Conservation (phyloP, 768 basidiomycete genomes). For the Lyophyllum decastes region DNA sequence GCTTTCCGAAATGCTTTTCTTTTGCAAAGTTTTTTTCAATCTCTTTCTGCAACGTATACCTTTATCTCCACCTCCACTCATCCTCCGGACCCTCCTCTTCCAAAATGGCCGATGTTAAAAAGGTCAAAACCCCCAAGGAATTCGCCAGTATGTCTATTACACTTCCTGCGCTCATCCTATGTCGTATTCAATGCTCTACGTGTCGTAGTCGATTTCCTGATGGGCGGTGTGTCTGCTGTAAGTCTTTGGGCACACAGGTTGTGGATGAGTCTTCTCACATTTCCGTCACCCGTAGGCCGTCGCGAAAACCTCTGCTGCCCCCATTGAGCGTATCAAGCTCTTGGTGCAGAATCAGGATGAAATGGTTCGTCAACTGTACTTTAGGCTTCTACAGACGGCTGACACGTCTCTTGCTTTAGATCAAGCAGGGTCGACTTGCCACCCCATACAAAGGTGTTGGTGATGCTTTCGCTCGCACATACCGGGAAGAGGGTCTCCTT, state of each 20-base stretch:
- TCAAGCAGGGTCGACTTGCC: slow-evolving; percentile 98
- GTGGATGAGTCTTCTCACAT: slow-evolving; percentile 19
- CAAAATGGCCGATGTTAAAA: slow-evolving; percentile 85
- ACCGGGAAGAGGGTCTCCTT: slow-evolving; percentile 91
- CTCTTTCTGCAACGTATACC: slow-evolving; percentile 39
- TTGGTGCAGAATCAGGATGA: slow-evolving; percentile 99
- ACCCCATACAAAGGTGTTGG: slow-evolving; percentile 94
- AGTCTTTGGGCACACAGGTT: slow-evolving; percentile 25
- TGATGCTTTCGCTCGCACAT: slow-evolving; percentile 92
- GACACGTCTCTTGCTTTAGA: slow-evolving; percentile 55
- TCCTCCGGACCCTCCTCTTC: slow-evolving; percentile 39
- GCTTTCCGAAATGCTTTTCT: slow-evolving; percentile 49
- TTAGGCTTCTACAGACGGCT: slow-evolving; percentile 13
- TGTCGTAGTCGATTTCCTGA: slow-evolving; percentile 83
- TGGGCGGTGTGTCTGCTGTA: slow-evolving; percentile 95
- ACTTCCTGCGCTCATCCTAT: slow-evolving; percentile 5
- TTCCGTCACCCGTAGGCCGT: slow-evolving; percentile 66
- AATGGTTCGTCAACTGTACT: slow-evolving; percentile 65
- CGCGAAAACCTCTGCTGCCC: slow-evolving; percentile 98
- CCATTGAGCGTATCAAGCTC: slow-evolving; percentile 99
- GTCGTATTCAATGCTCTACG: slow-evolving; percentile 18
- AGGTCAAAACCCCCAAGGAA: slow-evolving; percentile 87
- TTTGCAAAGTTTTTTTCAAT: slow-evolving; percentile 48
- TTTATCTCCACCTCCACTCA: slow-evolving; percentile 57
- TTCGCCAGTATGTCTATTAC: slow-evolving; percentile 67